phyloP scores from a whole-genome alignment of 108 stramenopile genomes.

The Discostella stelligeroides region DNA sequence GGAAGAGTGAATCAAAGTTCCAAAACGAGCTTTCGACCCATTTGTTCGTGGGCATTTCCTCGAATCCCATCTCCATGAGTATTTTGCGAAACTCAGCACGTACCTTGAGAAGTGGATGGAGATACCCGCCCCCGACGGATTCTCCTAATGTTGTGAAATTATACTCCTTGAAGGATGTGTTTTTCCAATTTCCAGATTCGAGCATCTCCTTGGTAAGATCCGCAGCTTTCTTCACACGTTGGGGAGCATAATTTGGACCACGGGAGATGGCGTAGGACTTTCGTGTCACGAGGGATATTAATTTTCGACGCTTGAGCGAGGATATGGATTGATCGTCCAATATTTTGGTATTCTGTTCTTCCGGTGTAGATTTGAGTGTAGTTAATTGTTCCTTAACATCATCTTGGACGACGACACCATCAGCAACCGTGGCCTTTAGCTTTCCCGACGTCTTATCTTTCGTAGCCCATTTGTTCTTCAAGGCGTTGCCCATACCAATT shows the following conservation, averaged over 20 bases:
- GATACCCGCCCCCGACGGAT: constrained; percentile 90
- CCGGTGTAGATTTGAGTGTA: constrained; percentile 40
- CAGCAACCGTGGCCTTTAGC: constrained; percentile 55
- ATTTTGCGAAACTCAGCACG: constrained; percentile 95
- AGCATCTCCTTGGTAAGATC: constrained; percentile 98
- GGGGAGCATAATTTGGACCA: constrained; percentile 81
- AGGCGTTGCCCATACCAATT: constrained; percentile 94
- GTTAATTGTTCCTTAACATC: constrained; percentile 61
- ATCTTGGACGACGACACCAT: constrained; percentile 54
- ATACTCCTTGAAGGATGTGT: constrained; percentile 94
- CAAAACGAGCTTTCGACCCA: constrained; percentile 99
- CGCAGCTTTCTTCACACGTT: constrained; percentile 91
- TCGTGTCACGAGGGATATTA: constrained; percentile 74
- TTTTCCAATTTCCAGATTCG: constrained; percentile 90
- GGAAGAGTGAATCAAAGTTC: constrained; percentile 99
- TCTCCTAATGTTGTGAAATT: constrained; percentile 95
- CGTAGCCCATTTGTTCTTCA: constrained; percentile 93
- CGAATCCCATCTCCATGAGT: constrained; percentile 98
- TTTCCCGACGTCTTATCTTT: constrained; percentile 74
- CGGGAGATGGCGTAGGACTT: constrained; percentile 88
- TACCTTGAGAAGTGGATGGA: constrained; percentile 98
- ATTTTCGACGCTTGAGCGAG: constrained; percentile 68
- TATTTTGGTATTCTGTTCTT: constrained; percentile 48
- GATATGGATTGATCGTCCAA: constrained; percentile 53
- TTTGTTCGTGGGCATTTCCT: constrained; percentile 99